phyloP scores from a whole-genome alignment of 1,284 basidiomycete species.

The Irpex sp. region DNA sequence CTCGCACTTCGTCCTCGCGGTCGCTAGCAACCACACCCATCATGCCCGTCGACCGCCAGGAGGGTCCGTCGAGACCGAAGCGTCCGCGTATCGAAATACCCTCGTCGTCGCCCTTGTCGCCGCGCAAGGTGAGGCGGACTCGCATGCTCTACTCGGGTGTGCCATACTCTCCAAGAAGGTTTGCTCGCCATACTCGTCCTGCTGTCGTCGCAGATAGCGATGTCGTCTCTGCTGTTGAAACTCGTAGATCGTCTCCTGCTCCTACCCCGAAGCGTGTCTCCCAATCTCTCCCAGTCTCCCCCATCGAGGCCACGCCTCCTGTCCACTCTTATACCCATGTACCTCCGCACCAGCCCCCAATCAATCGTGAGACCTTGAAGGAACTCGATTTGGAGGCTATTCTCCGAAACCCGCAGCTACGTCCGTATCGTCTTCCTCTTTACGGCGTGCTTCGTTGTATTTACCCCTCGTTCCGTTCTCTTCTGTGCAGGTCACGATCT shows the following conservation, averaged over 20 bases:
- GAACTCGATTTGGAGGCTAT: constrained; percentile 86
- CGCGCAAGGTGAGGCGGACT: constrained; percentile 22
- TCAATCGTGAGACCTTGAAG: constrained; percentile 80
- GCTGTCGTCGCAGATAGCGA: constrained; percentile 50
- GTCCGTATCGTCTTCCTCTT: constrained; percentile 32
- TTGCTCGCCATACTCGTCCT: constrained; percentile 30
- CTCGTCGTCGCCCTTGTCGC: constrained; percentile 16
- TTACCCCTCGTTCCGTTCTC: constrained; percentile 9
- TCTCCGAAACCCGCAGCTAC: constrained; percentile 85
- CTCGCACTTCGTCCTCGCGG: constrained; percentile 6
- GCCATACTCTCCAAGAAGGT: constrained; percentile 17
- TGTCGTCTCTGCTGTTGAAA: constrained; percentile 42
- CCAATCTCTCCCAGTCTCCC: constrained; percentile 27
- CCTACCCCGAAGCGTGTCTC: constrained; percentile 15
- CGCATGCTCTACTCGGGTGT: constrained; percentile 17
- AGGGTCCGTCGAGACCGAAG: constrained; percentile 31
- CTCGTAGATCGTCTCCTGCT: constrained; percentile 27
- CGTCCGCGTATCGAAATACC: constrained; percentile 34
- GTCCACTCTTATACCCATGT: constrained; percentile 51
- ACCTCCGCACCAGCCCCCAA: constrained; percentile 70
- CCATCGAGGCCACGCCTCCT: constrained; percentile 35
- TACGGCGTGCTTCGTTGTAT: constrained; percentile 8
- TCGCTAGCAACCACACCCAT: constrained; percentile 19
- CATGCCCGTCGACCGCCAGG: constrained; percentile 18
- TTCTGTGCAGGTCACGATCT: constrained; percentile 74